phyloP scores from a whole-genome alignment of 345 rosid species.

The Eucalyptus melliodora region DNA sequence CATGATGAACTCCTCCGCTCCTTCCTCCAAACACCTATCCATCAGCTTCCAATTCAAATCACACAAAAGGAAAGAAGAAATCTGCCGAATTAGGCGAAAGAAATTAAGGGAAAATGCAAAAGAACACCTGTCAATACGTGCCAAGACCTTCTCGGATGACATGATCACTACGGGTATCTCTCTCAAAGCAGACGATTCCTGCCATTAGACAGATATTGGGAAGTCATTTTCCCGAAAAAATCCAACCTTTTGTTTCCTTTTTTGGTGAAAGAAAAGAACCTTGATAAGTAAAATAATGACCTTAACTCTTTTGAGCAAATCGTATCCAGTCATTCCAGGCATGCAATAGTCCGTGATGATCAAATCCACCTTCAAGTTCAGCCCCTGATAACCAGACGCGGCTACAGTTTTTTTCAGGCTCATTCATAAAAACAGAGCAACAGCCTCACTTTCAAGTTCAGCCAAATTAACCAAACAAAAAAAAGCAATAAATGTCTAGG shows the following conservation, averaged over 20 bases:
- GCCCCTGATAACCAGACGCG: background rate
- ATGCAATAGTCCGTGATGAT: conserved; percentile 94
- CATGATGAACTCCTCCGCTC: conserved; percentile 84
- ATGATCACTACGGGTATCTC: conserved; percentile 84
- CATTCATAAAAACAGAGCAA: background rate
- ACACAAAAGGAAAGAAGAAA: background rate
- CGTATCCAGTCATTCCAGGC: conserved; percentile 99
- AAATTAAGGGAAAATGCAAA: background rate
- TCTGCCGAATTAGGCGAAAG: background rate
- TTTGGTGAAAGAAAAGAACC: background rate
- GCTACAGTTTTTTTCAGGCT: background rate
- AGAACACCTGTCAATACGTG: conserved; percentile 61
- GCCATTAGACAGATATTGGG: background rate
- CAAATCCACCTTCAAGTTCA: conserved; percentile 79
- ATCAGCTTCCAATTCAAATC: background rate
- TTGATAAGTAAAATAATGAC: conserved; percentile 1
- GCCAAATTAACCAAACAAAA: background rate
- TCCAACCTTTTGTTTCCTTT: background rate
- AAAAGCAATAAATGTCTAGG: background rate
- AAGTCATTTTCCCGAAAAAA: background rate
- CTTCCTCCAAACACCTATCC: conserved; percentile 83
- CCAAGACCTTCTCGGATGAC: conserved; percentile 81
- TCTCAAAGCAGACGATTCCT: conserved; percentile 69
- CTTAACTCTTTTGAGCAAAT: conserved; percentile 87
- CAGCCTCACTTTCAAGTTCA: background rate